phyloP scores from a whole-genome alignment of 306 rosid genomes.

The Abrus pulchellus region DNA sequence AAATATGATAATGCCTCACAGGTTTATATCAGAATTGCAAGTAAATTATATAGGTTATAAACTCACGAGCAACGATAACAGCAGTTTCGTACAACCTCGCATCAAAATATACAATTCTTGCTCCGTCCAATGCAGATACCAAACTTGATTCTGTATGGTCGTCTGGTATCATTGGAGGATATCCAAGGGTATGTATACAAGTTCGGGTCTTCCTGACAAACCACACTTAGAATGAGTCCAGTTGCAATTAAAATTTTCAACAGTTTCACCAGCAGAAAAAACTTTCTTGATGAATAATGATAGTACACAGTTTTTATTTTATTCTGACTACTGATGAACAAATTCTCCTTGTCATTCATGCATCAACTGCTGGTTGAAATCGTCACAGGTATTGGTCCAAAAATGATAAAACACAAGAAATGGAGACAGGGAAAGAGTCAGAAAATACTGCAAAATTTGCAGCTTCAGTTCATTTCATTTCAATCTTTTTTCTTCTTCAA shows the following conservation, averaged over 20 bases:
- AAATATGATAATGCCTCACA: conserved; percentile 25
- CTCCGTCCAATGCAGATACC: conserved; percentile 80
- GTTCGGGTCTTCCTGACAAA: conserved; percentile 91
- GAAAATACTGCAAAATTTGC: too few relatives aligned
- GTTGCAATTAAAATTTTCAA: conserved; percentile 32
- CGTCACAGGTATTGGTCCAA: conserved; percentile 15
- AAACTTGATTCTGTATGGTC: conserved; percentile 73
- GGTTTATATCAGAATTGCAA: conserved; percentile 32
- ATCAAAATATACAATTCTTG: conserved; percentile 78
- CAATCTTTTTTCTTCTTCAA: too few relatives aligned
- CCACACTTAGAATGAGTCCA: conserved; percentile 42
- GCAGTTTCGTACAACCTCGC: conserved; percentile 84
- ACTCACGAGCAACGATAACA: conserved; percentile 88
- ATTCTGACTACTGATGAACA: background rate
- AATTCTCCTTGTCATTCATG: background rate
- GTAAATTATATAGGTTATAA: conserved; percentile 53
- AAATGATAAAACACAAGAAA: conserved; percentile 19
- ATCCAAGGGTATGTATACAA: conserved; percentile 89
- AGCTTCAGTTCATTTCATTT: too few relatives aligned
- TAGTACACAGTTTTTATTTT: conserved; percentile 3
- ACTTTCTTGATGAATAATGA: conserved; percentile 14
- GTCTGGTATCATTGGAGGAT: conserved; percentile 85
- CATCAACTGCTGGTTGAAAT: conserved; percentile 27
- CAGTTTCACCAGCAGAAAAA: conserved; percentile 20
- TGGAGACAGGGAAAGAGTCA: conserved; percentile 22